Conservation (phyloP, 2,329 filamentous ascomycete species). For the Hymenoscyphus linearis region DNA sequence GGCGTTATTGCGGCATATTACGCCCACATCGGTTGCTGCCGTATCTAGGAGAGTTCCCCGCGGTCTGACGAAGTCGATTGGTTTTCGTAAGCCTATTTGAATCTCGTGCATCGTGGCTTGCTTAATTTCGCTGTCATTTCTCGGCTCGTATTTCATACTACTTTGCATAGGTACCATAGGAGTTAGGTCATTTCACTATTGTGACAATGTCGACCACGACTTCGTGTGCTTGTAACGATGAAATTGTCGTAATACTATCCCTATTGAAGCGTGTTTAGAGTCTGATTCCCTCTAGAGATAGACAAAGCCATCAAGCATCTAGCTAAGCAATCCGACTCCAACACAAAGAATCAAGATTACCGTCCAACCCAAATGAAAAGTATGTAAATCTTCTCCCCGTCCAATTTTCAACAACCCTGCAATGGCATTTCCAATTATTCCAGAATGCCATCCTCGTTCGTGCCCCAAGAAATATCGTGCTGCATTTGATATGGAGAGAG, state of each 20-base stretch:
- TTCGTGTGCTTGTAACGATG: too few relatives aligned
- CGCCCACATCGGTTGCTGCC: neutral
- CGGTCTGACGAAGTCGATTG: neutral
- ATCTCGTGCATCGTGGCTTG: neutral
- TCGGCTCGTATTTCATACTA: neutral
- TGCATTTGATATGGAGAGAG: neutral
- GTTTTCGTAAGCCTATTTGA: neutral
- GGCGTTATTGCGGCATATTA: neutral
- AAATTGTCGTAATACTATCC: neutral
- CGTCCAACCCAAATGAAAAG: neutral
- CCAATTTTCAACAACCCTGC: neutral
- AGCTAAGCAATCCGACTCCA: neutral
- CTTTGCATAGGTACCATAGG: too few relatives aligned
- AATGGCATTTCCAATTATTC: neutral
- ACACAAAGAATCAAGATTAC: neutral
- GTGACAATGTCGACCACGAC: too few relatives aligned
- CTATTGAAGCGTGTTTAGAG: neutral
- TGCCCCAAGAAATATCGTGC: neutral
- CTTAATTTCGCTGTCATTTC: neutral
- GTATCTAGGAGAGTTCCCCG: neutral
- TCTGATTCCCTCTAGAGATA: neutral
- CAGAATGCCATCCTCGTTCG: neutral
- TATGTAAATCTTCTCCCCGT: neutral
- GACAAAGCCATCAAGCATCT: neutral
- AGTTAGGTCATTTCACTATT: too few relatives aligned